Percentiles rank a stretch among this genome's conserved stretches.
phyloP scores from a whole-genome alignment of 2,329 filamentous ascomycete genomes.

The Nannizzia gypsea region DNA sequence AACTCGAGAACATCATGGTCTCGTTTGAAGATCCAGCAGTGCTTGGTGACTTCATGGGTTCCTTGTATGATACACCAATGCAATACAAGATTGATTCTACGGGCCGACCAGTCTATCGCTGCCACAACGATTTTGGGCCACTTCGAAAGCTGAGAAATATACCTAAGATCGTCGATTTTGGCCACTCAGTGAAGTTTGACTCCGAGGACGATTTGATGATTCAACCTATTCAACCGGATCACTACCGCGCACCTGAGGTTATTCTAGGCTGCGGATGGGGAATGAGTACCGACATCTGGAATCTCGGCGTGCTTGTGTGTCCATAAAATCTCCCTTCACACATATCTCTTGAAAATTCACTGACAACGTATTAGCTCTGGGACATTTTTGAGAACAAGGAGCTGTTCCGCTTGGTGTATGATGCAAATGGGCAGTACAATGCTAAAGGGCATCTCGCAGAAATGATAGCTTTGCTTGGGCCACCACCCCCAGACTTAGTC shows the following conservation, averaged over 20 bases:
- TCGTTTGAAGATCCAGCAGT: slow-evolving; percentile 10
- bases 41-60: slow-evolving; percentile 7
- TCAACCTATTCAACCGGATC: slow-evolving; percentile 15
- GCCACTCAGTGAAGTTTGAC: slow-evolving; percentile 18
- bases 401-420: slow-evolving; percentile 20
- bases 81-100: slow-evolving; percentile 13
- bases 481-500: slow-evolving; percentile 10
- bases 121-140: slow-evolving; percentile 18
- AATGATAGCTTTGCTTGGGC: slow-evolving; percentile 12
- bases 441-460: slow-evolving; percentile 15
- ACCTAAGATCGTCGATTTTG: slow-evolving; percentile 19
- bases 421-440: slow-evolving; percentile 15
- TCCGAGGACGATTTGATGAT: slow-evolving; percentile 21
- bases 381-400: slow-evolving; percentile 22
- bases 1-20: slow-evolving; percentile 13
- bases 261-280: slow-evolving; percentile 21
- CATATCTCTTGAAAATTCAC: slow-evolving; percentile 11
- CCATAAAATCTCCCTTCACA: slow-evolving; percentile 17
- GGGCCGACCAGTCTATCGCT: slow-evolving; percentile 16
- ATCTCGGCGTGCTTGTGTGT: slow-evolving; percentile 27
- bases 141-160: slow-evolving; percentile 14
- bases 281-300: slow-evolving; percentile 11
- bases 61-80: slow-evolving; percentile 3
- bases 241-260: slow-evolving; percentile 19
- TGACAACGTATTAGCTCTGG: slow-evolving; percentile 18